Conservation (phyloP, 805 yeast genomes). For the Scheffersomyces ergatensis region DNA sequence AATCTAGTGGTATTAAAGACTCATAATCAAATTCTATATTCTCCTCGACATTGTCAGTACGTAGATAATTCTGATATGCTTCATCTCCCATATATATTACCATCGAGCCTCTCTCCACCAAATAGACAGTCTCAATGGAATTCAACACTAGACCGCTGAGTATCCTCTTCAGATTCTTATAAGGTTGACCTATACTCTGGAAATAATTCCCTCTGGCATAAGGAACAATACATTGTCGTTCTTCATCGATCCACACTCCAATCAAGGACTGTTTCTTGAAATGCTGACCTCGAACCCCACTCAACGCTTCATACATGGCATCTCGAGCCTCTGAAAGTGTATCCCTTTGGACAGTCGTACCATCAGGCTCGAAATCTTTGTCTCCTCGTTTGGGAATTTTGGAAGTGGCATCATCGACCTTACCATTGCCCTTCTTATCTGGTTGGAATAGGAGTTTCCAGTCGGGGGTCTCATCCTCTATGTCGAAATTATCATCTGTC, state of each 20-base stretch:
- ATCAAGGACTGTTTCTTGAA: conserved; percentile 47
- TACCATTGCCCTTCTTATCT: neutral
- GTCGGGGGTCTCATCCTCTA: conserved; percentile 32
- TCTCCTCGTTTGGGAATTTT: conserved; percentile 71
- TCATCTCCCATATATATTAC: conserved; percentile 23
- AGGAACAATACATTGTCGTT: conserved; percentile 26
- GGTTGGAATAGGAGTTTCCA: conserved; percentile 28
- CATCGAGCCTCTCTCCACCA: conserved; percentile 73
- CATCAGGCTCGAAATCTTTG: conserved; percentile 85
- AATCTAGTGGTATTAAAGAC: conserved; percentile 40
- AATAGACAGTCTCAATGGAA: conserved; percentile 70
- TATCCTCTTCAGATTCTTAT: too few species aligned
- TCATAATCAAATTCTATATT: conserved; percentile 7
- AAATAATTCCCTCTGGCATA: conserved; percentile 70
- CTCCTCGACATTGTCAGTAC: conserved; percentile 9
- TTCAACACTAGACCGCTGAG: conserved; percentile 44
- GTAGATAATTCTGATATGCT: conserved; percentile 1
- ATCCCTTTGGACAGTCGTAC: conserved; percentile 50
- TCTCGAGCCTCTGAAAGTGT: conserved; percentile 53
- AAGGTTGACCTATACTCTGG: conserved; percentile 65
- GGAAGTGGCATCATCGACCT: neutral
- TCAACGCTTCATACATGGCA: conserved; percentile 62
- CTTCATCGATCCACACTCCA: conserved; percentile 43
- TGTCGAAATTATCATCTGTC: conserved; percentile 5
- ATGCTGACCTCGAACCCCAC: conserved; percentile 47